Conservation (phyloP, 768 basidiomycete genomes). For the Rhodotorula graminis region DNA sequence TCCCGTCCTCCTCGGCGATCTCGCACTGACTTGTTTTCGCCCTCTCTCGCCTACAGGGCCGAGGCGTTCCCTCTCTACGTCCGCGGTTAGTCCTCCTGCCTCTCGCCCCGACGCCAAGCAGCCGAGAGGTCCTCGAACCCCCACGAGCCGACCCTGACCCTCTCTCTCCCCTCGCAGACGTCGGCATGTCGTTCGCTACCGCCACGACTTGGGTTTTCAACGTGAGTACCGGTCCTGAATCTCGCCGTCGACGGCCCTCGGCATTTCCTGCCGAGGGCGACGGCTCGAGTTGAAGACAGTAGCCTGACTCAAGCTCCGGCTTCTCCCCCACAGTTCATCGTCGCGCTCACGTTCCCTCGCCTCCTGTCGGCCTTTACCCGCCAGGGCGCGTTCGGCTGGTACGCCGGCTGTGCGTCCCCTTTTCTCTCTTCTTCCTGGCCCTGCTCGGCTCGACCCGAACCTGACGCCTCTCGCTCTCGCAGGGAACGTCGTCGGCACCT, state of each 20-base stretch:
- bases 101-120: not conserved
- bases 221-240: not conserved
- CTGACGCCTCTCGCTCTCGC: not conserved
- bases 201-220: constrained; percentile 15
- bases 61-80: constrained; percentile 41
- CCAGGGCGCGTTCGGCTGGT: constrained; percentile 36
- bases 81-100: constrained; percentile 27
- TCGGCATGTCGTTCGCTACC: constrained; percentile 40
- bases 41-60: constrained; percentile 8
- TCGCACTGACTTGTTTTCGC: not conserved
- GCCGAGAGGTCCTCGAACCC: no score
- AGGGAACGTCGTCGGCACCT: constrained; percentile 30
- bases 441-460: no score
- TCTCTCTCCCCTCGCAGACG: not conserved
- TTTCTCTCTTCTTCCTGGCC: no score
- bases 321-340: not conserved
- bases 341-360: constrained; percentile 40
- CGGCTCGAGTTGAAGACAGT: no score
- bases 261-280: no score
- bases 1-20: no score
- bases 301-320: no score
- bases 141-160: constrained; percentile 18
- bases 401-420: constrained; percentile 25
- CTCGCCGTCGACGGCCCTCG: no score
- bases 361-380: constrained; percentile 23